Evolutionary conservation across 1,139 yeast genomes (phyloP).

Genomic region (Kodamaea derodonti): DNA sequence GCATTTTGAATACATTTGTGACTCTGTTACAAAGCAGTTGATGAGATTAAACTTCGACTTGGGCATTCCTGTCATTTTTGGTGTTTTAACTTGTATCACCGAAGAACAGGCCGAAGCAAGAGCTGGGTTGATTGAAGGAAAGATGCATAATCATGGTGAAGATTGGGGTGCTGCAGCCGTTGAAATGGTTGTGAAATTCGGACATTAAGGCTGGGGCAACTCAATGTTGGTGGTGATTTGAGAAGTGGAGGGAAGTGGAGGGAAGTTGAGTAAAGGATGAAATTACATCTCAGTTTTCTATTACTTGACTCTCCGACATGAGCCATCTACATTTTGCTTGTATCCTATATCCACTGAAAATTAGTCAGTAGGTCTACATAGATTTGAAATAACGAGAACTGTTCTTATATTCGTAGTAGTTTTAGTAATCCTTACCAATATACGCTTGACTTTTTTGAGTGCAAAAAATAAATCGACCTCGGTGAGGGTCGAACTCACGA

Average conservation of each 20-base stretch:
- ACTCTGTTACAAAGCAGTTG: slow-evolving; percentile 78
- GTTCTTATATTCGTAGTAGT: too few species aligned
- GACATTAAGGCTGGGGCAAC: too few species aligned
- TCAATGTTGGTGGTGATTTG: too few species aligned
- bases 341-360: too few species aligned
- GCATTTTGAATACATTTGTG: slow-evolving; percentile 98
- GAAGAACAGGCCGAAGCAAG: slow-evolving; percentile 92
- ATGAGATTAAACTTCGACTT: slow-evolving; percentile 77
- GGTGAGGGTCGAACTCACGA: slow-evolving; percentile 17
- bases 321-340: too few species aligned
- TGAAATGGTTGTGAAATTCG: slow-evolving; percentile 75
- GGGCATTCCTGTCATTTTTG: slow-evolving; percentile 81
- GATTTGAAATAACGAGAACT: too few species aligned
- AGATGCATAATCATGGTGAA: slow-evolving; percentile 91
- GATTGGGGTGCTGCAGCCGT: slow-evolving; percentile 99
- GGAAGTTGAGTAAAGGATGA: neutral
- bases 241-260: too few species aligned
- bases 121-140: slow-evolving; percentile 77
- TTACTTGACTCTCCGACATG: too few species aligned
- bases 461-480: slow-evolving; percentile 10
- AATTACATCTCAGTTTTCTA: neutral
- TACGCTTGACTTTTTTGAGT: too few species aligned
- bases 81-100: slow-evolving; percentile 87
- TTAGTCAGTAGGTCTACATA: too few species aligned
- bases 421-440: too few species aligned